These are phyloP conservation scores for Incumbomyces lentus DNA, from an alignment of 2,329 filamentous ascomycete species.

Conservation along the genomic window DNA sequence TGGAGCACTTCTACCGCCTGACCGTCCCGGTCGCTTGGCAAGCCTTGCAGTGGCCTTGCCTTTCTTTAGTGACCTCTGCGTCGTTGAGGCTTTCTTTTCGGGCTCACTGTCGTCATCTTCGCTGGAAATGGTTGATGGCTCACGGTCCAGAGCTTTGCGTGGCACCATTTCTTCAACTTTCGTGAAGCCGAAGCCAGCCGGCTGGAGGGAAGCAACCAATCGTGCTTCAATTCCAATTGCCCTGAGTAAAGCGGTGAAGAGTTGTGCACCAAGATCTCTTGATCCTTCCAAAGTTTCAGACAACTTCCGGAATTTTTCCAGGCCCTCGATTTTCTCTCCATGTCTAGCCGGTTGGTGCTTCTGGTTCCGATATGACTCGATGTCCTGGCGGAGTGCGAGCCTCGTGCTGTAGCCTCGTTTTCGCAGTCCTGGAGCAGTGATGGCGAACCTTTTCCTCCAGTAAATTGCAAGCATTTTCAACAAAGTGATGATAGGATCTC, in stretches of 20 bases:
- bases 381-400: conserved; percentile 62
- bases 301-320: conserved; percentile 57
- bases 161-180: conserved; percentile 58
- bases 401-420: conserved; percentile 82
- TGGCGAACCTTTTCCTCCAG: conserved; percentile 76
- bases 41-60: conserved; percentile 3
- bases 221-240: conserved; percentile 72
- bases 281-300: conserved; percentile 69
- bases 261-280: conserved; percentile 74
- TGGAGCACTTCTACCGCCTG: conserved; percentile 23
- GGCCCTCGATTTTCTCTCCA: conserved; percentile 61
- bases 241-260: conserved; percentile 77
- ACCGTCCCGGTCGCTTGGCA: conserved; percentile 13
- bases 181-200: conserved; percentile 81
- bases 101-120: conserved; percentile 11
- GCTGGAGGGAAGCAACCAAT: conserved; percentile 75
- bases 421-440: conserved; percentile 69
- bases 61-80: neutral
- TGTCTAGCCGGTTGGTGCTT: conserved; percentile 53
- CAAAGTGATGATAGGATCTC: conserved; percentile 69
- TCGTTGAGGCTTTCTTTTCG: conserved; percentile 12
- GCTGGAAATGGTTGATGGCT: conserved; percentile 2
- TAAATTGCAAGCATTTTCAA: conserved; percentile 68
- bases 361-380: conserved; percentile 57
- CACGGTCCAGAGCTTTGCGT: conserved; percentile 4